These are phyloP conservation scores for Brassica cretica DNA, from an alignment of 345 rosid species.

Conservation along the genomic window DNA sequence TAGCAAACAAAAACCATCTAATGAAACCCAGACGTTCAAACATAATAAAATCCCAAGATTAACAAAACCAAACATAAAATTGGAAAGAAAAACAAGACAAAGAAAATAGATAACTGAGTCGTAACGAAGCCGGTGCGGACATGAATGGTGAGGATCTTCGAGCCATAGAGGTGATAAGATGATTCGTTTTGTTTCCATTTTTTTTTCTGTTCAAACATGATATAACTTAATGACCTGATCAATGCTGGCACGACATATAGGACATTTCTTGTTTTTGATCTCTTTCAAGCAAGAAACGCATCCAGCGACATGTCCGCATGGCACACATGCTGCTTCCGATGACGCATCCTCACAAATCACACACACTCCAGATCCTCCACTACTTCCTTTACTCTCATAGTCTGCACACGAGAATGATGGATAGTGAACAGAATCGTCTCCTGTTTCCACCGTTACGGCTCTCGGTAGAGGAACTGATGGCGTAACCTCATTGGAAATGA, in stretches of 20 bases:
- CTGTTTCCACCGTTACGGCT: conserved; percentile 29
- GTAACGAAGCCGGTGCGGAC: background rate
- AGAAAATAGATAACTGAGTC: background rate
- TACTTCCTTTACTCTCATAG: conserved; percentile 47
- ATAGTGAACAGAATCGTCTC: conserved; percentile 67
- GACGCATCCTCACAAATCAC: conserved; percentile 88
- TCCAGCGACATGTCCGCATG: conserved; percentile 95
- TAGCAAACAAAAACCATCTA: no score
- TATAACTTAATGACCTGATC: conserved; percentile 72
- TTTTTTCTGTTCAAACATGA: conserved; percentile 52
- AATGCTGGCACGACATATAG: conserved; percentile 89
- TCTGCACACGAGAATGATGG: conserved; percentile 44
- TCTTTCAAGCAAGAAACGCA: conserved; percentile 89
- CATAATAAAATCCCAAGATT: background rate
- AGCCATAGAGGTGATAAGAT: background rate
- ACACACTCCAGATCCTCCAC: conserved; percentile 48
- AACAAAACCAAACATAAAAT: background rate
- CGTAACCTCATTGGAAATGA: background rate
- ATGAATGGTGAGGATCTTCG: background rate
- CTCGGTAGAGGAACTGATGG: conserved; percentile 66
- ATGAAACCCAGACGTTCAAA: no score
- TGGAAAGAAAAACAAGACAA: background rate
- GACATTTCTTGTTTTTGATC: conserved; percentile 83
- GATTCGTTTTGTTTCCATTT: background rate
- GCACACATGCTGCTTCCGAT: conserved; percentile 85